Evolutionary conservation across 1,284 basidiomycete genomes (phyloP).

Genomic region (Meripilus lineatus): DNA sequence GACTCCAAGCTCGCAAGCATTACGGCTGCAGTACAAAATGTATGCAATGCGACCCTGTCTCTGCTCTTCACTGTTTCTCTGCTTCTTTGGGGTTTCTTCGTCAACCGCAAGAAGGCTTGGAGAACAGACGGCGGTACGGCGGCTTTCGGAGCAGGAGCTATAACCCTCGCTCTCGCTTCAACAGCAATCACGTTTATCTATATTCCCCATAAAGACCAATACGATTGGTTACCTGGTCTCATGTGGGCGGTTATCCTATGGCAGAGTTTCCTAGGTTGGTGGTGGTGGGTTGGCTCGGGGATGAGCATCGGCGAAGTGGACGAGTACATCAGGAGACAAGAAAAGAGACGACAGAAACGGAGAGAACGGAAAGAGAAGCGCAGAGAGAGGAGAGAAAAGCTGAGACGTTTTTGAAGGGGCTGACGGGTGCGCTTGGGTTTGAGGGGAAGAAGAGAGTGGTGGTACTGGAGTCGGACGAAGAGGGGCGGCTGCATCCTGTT

Average conservation of each 20-base stretch:
- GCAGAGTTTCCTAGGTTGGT: slow-evolving; percentile 92
- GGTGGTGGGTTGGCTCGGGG: slow-evolving; percentile 97
- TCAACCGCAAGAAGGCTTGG: slow-evolving; percentile 93
- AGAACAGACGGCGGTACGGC: slow-evolving; percentile 94
- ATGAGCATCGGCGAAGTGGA: slow-evolving; percentile 62
- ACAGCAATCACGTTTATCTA: slow-evolving; percentile 85
- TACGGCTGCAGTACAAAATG: slow-evolving; percentile 82
- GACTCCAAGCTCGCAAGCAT: slow-evolving; percentile 46
- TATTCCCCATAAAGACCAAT: slow-evolving; percentile 76
- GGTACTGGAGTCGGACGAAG: background rate
- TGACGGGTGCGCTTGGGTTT: slow-evolving; percentile 35
- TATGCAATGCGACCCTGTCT: slow-evolving; percentile 93
- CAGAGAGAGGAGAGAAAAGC: slow-evolving; percentile 39
- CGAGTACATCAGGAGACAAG: slow-evolving; percentile 53
- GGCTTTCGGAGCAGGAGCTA: slow-evolving; percentile 83
- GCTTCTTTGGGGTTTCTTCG: slow-evolving; percentile 88
- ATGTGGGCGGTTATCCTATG: slow-evolving; percentile 87
- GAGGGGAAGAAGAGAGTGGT: slow-evolving; percentile 9
- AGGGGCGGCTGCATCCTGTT: background rate
- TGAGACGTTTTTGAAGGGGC: slow-evolving; percentile 50
- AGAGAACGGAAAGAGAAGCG: slow-evolving; percentile 33
- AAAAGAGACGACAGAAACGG: slow-evolving; percentile 50
- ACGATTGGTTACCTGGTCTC: slow-evolving; percentile 81
- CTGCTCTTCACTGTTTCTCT: slow-evolving; percentile 90
- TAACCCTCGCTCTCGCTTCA: slow-evolving; percentile 73